A percentile compares a stretch with the other conserved stretches of the same genome.
Evolutionary conservation across 176 grass and related monocot species (phyloP).

Genomic region (Lolium multiflorum): DNA sequence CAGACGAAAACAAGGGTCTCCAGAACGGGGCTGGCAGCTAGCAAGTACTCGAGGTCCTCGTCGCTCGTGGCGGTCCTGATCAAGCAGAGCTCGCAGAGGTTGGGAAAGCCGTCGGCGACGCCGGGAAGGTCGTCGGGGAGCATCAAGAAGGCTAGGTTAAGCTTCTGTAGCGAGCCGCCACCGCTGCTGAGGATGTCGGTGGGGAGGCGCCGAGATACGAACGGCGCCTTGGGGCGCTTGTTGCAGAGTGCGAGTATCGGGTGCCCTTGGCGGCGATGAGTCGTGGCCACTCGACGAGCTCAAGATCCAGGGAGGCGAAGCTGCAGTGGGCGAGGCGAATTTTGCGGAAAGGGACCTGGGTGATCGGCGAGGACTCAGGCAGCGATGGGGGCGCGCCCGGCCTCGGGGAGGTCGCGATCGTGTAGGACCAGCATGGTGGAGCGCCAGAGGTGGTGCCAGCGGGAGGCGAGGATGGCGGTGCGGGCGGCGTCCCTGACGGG

Average conservation of each 20-base stretch:
- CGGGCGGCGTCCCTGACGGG: no score
- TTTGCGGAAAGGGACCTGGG: no score
- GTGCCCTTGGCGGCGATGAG: not conserved
- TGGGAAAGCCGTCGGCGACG: not conserved
- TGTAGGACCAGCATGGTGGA: no score
- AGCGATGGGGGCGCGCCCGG: no score
- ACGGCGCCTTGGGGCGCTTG: not conserved
- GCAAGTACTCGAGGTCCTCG: conserved; percentile 21
- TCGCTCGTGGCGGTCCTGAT: not conserved
- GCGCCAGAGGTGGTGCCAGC: no score
- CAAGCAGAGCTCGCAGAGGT: conserved; percentile 22
- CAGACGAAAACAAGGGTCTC: not conserved
- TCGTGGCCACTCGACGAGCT: not conserved
- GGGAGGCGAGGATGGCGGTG: no score
- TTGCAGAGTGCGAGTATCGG: not conserved
- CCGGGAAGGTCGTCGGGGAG: not conserved
- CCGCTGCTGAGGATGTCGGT: not conserved
- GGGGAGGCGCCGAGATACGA: not conserved
- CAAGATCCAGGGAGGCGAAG: not conserved
- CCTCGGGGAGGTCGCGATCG: no score
- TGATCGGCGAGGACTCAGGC: no score
- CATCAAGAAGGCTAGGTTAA: not conserved
- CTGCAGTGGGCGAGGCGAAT: not conserved
- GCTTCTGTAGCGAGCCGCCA: not conserved
- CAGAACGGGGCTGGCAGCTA: not conserved